Conservation (phyloP, 257 asterid genomes). For the Cordia subcordata region DNA sequence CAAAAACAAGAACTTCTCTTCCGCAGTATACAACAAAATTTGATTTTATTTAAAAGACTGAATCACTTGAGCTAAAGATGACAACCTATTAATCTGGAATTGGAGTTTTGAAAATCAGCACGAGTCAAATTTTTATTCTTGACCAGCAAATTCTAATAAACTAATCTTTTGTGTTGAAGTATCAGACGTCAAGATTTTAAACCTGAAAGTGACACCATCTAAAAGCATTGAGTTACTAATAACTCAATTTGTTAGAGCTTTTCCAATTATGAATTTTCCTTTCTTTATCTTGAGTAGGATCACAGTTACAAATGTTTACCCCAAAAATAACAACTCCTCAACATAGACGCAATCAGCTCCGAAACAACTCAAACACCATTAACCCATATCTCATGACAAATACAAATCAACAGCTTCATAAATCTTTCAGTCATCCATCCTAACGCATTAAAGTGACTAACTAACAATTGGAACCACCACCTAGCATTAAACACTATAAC, state of each 20-base stretch:
- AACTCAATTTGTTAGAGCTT: background rate
- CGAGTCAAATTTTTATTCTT: background rate
- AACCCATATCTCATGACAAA: no score
- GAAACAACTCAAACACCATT: no score
- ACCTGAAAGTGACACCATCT: background rate
- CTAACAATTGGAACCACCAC: background rate
- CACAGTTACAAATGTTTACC: background rate
- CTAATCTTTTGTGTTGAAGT: no score
- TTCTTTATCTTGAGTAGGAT: background rate
- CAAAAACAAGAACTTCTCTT: no score
- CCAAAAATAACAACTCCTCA: no score
- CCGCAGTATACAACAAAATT: no score
- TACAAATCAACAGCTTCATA: background rate
- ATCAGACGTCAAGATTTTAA: background rate
- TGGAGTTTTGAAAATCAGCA: background rate
- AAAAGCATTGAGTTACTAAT: background rate
- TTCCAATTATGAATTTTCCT: background rate
- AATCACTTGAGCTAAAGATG: background rate
- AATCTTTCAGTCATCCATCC: background rate
- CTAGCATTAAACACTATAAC: background rate
- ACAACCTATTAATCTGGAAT: constrained; percentile 2
- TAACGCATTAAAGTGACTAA: background rate
- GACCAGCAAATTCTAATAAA: background rate
- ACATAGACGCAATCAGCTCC: no score
- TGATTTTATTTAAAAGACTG: no score